Evolutionary conservation across 2,329 filamentous ascomycete genomes (phyloP), one percentile per base, ranked within the genome.

Genomic region (Venturia aucupariae): DNA sequence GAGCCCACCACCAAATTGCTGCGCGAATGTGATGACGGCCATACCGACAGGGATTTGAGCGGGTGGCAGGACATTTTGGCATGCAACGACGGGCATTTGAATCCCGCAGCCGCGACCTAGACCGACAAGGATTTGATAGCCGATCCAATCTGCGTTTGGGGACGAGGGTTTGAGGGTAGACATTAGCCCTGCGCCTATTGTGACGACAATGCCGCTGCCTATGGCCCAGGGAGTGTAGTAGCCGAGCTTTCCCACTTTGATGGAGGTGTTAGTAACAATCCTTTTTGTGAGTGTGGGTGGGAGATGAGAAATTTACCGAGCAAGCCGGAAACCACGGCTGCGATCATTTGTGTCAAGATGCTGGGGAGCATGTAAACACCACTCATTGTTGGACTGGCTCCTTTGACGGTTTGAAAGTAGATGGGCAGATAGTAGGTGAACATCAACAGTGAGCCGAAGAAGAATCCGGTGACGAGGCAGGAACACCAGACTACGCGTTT

Each of bases 1-100:
- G 30, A 90, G 74, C 2, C 87, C 85, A 4, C 86, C 86, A 46
- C 86, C 86, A 4, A 90, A 78, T 1, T 80, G 80, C 70, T 89
- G 85, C 75, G 84, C 69, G 35, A 64, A 41, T 22, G 41, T 51
- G 2, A 67, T 17, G 24, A 64, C 13, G 6, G 60, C 32, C 38
- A 65, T 67, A 51, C 65, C 62, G n/a, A 48, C 60, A 8, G 66
- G 64, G 17, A 68, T 67, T 51, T 76, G 73, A 6, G 71, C 68
- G 0, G 70, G 60, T 4, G 70, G 66, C 0, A 68, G 44, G 17
- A 61, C 68, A 17, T 68, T 75, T 68, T 82, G 80, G 6, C 79
- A 76, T 32, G 77, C 79, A 65, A 82, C 80, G 71, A 83, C 79
- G 54, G 81, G 80, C 11, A 81, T 75, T 68, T 84, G 79, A 54